Evolutionary conservation across 768 basidiomycete genomes (phyloP).

Genomic region (Lactifluus hygrophoroides): DNA sequence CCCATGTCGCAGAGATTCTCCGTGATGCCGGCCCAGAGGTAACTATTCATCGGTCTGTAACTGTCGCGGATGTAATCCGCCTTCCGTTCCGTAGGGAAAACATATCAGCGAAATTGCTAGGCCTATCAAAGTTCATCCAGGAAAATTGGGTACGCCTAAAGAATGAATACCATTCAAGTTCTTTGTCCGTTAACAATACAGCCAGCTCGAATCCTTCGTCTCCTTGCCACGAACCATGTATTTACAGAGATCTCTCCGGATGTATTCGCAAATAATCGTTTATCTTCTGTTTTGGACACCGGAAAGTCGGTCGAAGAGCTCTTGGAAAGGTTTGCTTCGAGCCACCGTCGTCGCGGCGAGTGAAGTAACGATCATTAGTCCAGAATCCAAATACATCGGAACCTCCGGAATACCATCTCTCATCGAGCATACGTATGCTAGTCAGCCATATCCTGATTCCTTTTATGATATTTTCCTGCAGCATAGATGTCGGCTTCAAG

Average conservation of each 20-base stretch:
- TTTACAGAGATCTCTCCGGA: conserved; percentile 25
- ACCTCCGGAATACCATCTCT: not conserved
- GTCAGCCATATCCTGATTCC: not conserved
- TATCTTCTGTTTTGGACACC: conserved; percentile 24
- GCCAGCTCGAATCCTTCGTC: conserved; percentile 25
- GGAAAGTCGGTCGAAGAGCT: conserved; percentile 22
- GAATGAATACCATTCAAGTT: too few relatives aligned
- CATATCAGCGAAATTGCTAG: conserved; percentile 32
- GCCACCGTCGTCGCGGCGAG: not conserved
- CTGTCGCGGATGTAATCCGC: too few relatives aligned
- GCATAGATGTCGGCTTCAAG: conserved; percentile 22
- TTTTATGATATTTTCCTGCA: not conserved
- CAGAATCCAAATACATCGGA: conserved; percentile 20
- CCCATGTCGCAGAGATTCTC: conserved; percentile 16
- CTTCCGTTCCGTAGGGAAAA: conserved; percentile 25
- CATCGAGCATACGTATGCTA: not conserved
- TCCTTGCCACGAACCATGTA: conserved; percentile 26
- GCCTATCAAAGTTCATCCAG: conserved; percentile 25
- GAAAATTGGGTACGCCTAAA: conserved; percentile 29
- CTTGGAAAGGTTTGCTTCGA: not conserved
- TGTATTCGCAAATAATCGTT: conserved; percentile 25
- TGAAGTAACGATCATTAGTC: not conserved
- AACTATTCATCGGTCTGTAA: not conserved
- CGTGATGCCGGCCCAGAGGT: conserved; percentile 15
- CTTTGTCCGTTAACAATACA: not conserved